Conservation (phyloP, 495 filamentous ascomycete species). For the Daldinia vernicosa region DNA sequence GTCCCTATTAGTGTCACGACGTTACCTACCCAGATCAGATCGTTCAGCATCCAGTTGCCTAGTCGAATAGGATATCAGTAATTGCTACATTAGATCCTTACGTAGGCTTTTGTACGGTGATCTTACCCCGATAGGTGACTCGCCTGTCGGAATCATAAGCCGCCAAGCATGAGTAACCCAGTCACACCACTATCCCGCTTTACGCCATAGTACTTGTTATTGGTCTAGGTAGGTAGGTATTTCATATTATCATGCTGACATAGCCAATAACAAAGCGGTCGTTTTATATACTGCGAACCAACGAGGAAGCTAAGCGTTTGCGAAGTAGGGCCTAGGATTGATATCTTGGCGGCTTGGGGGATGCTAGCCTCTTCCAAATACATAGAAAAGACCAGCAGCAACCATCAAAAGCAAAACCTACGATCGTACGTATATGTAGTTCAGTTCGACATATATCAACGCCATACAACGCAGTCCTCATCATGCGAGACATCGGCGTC, state of each 20-base stretch:
- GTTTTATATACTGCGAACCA: slow-evolving; percentile 10
- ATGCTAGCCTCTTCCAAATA: slow-evolving; percentile 3
- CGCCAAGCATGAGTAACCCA: slow-evolving; percentile 29
- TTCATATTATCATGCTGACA: slow-evolving; percentile 32
- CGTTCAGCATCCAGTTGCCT: not conserved
- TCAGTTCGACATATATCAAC: not conserved
- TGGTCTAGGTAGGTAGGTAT: no score
- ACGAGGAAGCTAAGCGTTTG: slow-evolving; percentile 24
- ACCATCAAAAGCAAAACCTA: not conserved
- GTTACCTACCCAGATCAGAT: slow-evolving; percentile 4
- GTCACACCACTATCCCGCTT: slow-evolving; percentile 24
- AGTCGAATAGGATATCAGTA: not conserved
- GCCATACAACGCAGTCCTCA: not conserved
- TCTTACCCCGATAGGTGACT: slow-evolving; percentile 29
- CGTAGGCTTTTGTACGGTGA: slow-evolving; percentile 25
- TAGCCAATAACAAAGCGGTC: not conserved
- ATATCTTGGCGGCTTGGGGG: not conserved
- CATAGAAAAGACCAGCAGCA: not conserved
- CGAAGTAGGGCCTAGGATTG: not conserved
- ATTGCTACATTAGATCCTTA: slow-evolving; percentile 27
- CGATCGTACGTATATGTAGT: not conserved
- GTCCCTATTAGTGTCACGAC: slow-evolving; percentile 11
- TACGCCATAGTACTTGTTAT: slow-evolving; percentile 10
- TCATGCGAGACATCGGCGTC: slow-evolving; percentile 5
- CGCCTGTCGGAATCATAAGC: slow-evolving; percentile 9